These are phyloP conservation scores for Pistacia integerrima DNA, from an alignment of 345 rosid genomes.

Conservation along the genomic window DNA sequence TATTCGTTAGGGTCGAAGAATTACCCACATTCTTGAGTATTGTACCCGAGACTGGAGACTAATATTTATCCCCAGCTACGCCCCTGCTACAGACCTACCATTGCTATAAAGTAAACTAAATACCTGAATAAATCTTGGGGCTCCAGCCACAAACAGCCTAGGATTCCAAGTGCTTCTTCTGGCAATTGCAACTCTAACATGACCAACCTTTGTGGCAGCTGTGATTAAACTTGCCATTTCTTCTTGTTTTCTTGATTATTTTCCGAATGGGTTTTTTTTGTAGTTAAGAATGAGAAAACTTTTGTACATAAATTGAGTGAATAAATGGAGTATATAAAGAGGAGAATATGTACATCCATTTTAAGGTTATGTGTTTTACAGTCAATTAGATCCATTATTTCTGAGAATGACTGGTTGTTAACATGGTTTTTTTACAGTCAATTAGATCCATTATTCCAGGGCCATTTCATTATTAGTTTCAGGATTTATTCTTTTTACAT, in stretches of 20 bases:
- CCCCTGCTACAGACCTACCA: too few relatives aligned
- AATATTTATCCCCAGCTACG: too few relatives aligned
- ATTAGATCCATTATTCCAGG: constrained; percentile 25
- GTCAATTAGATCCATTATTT: too few relatives aligned
- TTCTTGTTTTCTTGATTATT: background rate
- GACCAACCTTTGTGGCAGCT: constrained; percentile 2
- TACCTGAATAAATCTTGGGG: constrained; percentile 26
- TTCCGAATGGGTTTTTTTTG: background rate
- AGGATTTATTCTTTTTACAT: too few relatives aligned
- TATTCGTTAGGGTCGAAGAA: too few relatives aligned
- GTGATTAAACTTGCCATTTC: constrained; percentile 21
- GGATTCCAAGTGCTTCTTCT: background rate
- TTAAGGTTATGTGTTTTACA: background rate
- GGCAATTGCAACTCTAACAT: constrained; percentile 3
- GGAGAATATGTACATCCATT: background rate
- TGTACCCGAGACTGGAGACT: too few relatives aligned
- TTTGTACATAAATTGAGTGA: background rate
- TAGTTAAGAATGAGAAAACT: background rate
- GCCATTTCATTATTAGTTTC: background rate
- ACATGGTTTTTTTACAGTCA: too few relatives aligned
- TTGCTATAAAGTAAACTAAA: background rate
- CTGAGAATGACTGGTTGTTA: too few relatives aligned
- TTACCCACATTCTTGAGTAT: too few relatives aligned
- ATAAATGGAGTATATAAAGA: constrained; percentile 2
- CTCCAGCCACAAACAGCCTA: background rate